phyloP scores from a whole-genome alignment of 1,284 basidiomycete genomes.

The Porodaedalea pini region DNA sequence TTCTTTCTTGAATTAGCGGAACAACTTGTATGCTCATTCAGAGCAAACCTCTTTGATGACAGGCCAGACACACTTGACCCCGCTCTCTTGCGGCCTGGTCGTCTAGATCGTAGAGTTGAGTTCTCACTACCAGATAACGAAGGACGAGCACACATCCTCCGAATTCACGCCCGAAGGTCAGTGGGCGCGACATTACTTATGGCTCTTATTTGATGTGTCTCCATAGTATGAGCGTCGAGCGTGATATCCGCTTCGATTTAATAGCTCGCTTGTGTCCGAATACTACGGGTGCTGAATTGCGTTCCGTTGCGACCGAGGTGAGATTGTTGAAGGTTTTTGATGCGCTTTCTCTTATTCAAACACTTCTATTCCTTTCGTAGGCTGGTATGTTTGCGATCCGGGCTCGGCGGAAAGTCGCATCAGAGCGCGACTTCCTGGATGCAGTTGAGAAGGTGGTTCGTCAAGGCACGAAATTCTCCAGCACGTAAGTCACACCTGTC shows the following conservation, averaged over 20 bases:
- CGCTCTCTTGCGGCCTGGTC: constrained; percentile 92
- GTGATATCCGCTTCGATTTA: constrained; percentile 96
- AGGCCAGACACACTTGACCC: constrained; percentile 99
- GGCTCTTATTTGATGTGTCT: constrained; percentile 15
- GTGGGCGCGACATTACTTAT: constrained; percentile 21
- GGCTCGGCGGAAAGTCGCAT: constrained; percentile 93
- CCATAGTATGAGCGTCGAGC: constrained; percentile 91
- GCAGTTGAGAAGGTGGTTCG: constrained; percentile 98
- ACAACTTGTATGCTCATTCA: not conserved
- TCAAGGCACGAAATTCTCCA: constrained; percentile 96
- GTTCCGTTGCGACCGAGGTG: constrained; percentile 95
- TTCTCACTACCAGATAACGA: constrained; percentile 96
- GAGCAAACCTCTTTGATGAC: constrained; percentile 2
- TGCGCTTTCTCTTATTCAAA: constrained; percentile 5
- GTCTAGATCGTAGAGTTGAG: constrained; percentile 94
- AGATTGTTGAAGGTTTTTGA: constrained; percentile 23
- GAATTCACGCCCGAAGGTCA: constrained; percentile 93
- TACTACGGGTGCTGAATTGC: constrained; percentile 95
- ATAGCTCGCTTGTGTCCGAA: constrained; percentile 97
- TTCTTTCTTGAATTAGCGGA: not conserved
- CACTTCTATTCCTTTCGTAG: constrained; percentile 33
- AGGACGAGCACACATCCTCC: constrained; percentile 94
- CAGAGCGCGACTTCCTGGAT: constrained; percentile 96
- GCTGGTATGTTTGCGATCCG: constrained; percentile 99
- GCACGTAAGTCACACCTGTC: constrained; percentile 56